These are phyloP conservation scores for Lodderomyces metapsilosis DNA, from an alignment of 1,139 yeast species.

Conservation along the genomic window DNA sequence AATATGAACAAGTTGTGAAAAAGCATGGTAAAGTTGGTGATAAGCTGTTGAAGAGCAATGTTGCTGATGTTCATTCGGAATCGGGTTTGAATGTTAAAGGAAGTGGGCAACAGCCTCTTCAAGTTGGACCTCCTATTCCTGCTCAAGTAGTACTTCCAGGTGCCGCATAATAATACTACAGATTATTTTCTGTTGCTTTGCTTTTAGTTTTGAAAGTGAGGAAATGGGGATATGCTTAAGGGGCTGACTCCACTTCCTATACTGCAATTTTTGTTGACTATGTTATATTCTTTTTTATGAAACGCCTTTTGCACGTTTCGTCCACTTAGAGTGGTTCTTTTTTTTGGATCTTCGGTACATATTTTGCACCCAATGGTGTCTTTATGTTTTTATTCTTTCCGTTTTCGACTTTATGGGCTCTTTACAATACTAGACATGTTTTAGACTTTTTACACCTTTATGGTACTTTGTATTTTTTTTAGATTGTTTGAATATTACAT, in stretches of 20 bases:
- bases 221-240: background rate
- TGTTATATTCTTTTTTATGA: background rate
- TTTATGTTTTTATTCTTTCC: too few species aligned
- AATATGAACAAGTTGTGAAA: slow-evolving; percentile 1
- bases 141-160: background rate
- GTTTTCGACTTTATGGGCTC: too few species aligned
- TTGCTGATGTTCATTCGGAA: background rate
- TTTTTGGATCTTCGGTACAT: too few species aligned
- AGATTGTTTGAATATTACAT: too few species aligned
- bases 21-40: slow-evolving; percentile 3
- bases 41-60: background rate
- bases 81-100: background rate
- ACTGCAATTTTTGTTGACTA: too few species aligned
- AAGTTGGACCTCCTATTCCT: slow-evolving; percentile 1
- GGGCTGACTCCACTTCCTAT: background rate
- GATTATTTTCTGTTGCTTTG: background rate
- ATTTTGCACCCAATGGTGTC: too few species aligned
- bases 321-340: too few species aligned
- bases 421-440: too few species aligned
- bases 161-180: background rate
- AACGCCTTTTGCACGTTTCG: too few species aligned
- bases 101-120: background rate
- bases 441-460: too few species aligned
- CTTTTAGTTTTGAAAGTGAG: background rate
- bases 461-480: too few species aligned